Evolutionary conservation across 768 basidiomycete genomes (phyloP).

Genomic region (Russula abietina): DNA sequence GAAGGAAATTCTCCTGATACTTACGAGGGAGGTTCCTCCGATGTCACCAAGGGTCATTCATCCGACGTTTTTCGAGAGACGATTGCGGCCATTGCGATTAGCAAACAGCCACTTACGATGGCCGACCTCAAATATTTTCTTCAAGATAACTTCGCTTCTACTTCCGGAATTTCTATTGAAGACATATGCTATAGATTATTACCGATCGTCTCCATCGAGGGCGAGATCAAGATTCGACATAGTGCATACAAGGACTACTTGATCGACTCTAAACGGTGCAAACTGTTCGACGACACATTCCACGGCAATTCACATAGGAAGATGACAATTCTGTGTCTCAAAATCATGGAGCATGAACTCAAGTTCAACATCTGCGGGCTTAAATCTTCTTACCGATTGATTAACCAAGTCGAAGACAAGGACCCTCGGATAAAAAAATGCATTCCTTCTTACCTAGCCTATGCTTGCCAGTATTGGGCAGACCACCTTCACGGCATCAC

Average conservation of each 20-base stretch:
- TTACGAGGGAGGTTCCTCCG: not conserved
- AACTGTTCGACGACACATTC: not conserved
- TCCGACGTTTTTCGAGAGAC: slow-evolving; percentile 8
- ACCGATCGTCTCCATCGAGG: slow-evolving; percentile 11
- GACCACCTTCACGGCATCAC: slow-evolving; percentile 27
- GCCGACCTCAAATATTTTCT: slow-evolving; percentile 13
- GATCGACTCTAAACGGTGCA: slow-evolving; percentile 16
- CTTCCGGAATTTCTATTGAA: not conserved
- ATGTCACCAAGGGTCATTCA: not conserved
- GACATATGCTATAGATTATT: slow-evolving; percentile 11
- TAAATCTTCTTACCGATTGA: slow-evolving; percentile 32
- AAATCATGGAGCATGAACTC: slow-evolving; percentile 32
- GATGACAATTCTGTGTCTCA: slow-evolving; percentile 30
- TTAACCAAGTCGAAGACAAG: slow-evolving; percentile 28
- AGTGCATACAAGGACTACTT: slow-evolving; percentile 17
- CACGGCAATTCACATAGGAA: not conserved
- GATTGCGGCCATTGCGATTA: slow-evolving; percentile 13
- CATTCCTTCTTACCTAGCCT: slow-evolving; percentile 33
- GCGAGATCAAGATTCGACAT: slow-evolving; percentile 19
- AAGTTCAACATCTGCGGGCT: slow-evolving; percentile 39
- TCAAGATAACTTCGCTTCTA: not conserved
- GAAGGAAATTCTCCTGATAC: too few species aligned
- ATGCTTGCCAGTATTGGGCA: slow-evolving; percentile 37
- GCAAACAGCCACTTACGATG: slow-evolving; percentile 14
- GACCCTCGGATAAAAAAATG: slow-evolving; percentile 20